phyloP scores from a whole-genome alignment of 345 rosid species.

The Conringia planisiliqua region DNA sequence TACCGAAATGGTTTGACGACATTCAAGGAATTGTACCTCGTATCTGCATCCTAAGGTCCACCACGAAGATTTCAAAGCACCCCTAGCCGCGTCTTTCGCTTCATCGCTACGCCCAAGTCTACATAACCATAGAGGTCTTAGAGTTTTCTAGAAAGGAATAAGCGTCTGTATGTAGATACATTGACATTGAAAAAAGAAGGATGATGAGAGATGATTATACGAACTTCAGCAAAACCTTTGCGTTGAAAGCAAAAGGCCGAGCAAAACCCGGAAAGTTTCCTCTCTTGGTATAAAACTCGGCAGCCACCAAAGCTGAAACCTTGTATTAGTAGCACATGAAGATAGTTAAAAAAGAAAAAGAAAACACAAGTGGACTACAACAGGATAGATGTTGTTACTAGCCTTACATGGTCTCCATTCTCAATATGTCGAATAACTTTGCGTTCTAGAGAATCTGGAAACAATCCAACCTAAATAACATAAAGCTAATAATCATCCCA shows the following conservation, averaged over 20 bases:
- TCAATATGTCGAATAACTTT: constrained; percentile 71
- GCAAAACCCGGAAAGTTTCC: constrained; percentile 81
- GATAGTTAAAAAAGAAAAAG: constrained; percentile 6
- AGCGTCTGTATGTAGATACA: neutral
- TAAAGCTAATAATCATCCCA: constrained; percentile 6
- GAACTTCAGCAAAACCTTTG: constrained; percentile 67
- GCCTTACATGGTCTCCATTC: constrained; percentile 65
- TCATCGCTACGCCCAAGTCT: constrained; percentile 70
- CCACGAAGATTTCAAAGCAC: constrained; percentile 88
- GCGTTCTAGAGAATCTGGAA: constrained; percentile 79
- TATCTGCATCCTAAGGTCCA: constrained; percentile 89
- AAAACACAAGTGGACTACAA: neutral
- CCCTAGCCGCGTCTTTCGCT: constrained; percentile 94
- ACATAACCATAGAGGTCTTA: constrained; percentile 22
- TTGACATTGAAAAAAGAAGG: neutral
- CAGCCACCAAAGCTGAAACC: constrained; percentile 92
- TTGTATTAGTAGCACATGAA: constrained; percentile 34
- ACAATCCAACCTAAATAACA: constrained; percentile 64
- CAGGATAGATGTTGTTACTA: constrained; percentile 13
- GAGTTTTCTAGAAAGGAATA: constrained; percentile 1
- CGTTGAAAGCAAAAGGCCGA: constrained; percentile 74
- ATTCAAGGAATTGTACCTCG: constrained; percentile 38
- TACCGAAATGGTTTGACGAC: neutral
- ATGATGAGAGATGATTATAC: constrained; percentile 31
- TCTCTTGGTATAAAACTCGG: constrained; percentile 74